Evolutionary conservation across 768 basidiomycete species (phyloP).

Genomic region (Hericium rajendrae): DNA sequence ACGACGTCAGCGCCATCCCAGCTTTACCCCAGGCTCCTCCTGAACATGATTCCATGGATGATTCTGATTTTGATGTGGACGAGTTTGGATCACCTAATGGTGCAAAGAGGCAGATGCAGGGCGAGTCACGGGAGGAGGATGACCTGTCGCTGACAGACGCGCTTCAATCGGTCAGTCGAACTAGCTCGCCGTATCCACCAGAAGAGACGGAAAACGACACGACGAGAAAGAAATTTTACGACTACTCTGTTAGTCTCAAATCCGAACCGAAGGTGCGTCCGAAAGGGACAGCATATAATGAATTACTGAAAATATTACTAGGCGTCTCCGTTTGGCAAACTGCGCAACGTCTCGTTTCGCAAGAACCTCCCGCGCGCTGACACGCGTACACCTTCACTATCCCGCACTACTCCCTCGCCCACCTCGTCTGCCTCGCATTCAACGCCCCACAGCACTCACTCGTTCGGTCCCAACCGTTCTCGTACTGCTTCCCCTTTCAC

Average conservation of each 20-base stretch:
- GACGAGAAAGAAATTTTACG: slow-evolving; percentile 43
- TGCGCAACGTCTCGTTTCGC: slow-evolving; percentile 52
- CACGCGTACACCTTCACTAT: slow-evolving; percentile 57
- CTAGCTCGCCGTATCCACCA: slow-evolving; percentile 37
- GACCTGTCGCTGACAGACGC: slow-evolving; percentile 48
- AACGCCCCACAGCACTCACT: slow-evolving; percentile 32
- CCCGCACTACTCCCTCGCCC: slow-evolving; percentile 49
- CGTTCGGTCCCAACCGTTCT: slow-evolving; percentile 3
- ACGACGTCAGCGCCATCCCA: slow-evolving; percentile 46
- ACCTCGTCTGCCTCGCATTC: slow-evolving; percentile 54
- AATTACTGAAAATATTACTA: slow-evolving; percentile 16
- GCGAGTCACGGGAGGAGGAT: slow-evolving; percentile 23
- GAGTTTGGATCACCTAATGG: slow-evolving; percentile 18
- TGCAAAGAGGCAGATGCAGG: background rate
- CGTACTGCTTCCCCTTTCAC: slow-evolving; percentile 3
- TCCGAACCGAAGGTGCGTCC: slow-evolving; percentile 46
- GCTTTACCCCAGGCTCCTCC: slow-evolving; percentile 30
- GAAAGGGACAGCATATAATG: no score
- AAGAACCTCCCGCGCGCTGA: slow-evolving; percentile 32
- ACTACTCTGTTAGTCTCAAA: slow-evolving; percentile 50
- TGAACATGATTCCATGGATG: slow-evolving; percentile 19
- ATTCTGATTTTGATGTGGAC: background rate
- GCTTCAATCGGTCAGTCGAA: slow-evolving; percentile 43
- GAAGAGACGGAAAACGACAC: slow-evolving; percentile 23
- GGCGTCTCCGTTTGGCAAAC: slow-evolving; percentile 55